phyloP scores from a whole-genome alignment of 306 rosid genomes.

The Arachis hypogaea region DNA sequence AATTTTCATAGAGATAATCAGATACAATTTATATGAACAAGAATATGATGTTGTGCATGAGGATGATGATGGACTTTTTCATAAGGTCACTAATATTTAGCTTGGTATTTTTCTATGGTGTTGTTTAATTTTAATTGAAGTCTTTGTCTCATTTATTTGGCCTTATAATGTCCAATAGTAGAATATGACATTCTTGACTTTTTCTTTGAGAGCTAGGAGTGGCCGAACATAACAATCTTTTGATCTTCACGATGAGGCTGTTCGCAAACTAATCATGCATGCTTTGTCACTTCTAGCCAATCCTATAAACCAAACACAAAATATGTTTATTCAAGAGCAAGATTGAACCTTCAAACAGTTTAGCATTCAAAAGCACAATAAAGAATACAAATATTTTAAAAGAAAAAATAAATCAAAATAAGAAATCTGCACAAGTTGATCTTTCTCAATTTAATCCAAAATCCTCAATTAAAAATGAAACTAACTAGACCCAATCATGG shows the following conservation, averaged over 20 bases:
- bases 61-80: conserved; percentile 11
- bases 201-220: conserved; percentile 53
- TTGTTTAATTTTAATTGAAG: neutral
- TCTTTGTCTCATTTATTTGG: conserved; percentile 2
- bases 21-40: conserved; percentile 35
- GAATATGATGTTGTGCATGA: conserved; percentile 26
- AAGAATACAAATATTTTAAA: too few species aligned
- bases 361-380: too few species aligned
- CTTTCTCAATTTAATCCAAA: too few species aligned
- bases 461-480: too few species aligned
- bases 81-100: neutral
- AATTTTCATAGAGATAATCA: conserved; percentile 31
- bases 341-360: too few species aligned
- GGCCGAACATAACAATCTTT: conserved; percentile 59
- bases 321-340: too few species aligned
- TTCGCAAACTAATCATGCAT: conserved; percentile 79
- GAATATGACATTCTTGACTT: conserved; percentile 55
- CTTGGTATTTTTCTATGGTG: conserved; percentile 23
- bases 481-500: too few species aligned
- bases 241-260: conserved; percentile 77
- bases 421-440: too few species aligned
- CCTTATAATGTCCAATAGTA: conserved; percentile 50
- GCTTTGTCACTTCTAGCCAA: conserved; percentile 83
- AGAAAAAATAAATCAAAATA: too few species aligned
- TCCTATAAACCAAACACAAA: conserved; percentile 61